phyloP scores from a whole-genome alignment of 1,139 yeast species.

The Sugiyamaella neomexicana region DNA sequence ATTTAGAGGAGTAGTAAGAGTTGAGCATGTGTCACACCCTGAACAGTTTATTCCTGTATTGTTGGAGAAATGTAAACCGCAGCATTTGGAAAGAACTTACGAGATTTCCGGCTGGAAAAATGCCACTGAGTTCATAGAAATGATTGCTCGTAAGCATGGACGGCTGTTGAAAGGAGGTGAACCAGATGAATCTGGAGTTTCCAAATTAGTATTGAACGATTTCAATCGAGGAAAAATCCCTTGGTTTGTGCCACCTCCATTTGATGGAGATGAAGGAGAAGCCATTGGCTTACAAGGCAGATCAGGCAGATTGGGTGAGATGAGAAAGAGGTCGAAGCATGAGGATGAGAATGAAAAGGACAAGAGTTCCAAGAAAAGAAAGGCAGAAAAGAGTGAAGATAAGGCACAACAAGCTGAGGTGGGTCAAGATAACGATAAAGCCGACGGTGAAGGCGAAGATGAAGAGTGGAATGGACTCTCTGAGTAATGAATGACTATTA shows the following conservation, averaged over 20 bases:
- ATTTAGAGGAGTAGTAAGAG: slow-evolving; percentile 96
- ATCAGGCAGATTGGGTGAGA: slow-evolving; percentile 33
- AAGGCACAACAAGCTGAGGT: slow-evolving; percentile 1
- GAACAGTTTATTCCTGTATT: slow-evolving; percentile 94
- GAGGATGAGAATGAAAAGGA: slow-evolving; percentile 24
- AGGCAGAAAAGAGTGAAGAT: slow-evolving; percentile 30
- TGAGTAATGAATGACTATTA: slow-evolving; percentile 9
- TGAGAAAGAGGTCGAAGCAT: slow-evolving; percentile 26
- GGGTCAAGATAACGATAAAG: slow-evolving; percentile 11
- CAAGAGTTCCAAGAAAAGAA: slow-evolving; percentile 15
- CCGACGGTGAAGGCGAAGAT: slow-evolving; percentile 21
- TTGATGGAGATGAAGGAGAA: slow-evolving; percentile 34
- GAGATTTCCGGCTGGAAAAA: slow-evolving; percentile 92
- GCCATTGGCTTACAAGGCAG: slow-evolving; percentile 27
- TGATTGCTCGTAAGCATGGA: slow-evolving; percentile 90
- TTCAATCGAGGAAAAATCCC: slow-evolving; percentile 97
- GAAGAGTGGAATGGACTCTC: slow-evolving; percentile 31
- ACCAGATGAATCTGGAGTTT: slow-evolving; percentile 92
- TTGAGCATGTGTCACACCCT: slow-evolving; percentile 91
- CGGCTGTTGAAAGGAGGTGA: slow-evolving; percentile 95
- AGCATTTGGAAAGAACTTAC: slow-evolving; percentile 93
- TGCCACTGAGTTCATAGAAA: slow-evolving; percentile 79
- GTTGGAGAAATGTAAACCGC: slow-evolving; percentile 78
- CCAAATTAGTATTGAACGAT: slow-evolving; percentile 87
- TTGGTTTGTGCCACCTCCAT: slow-evolving; percentile 95